A percentile compares a stretch with the other conserved stretches of the same genome.
Conservation (phyloP, 306 rosid genomes). For the Inga oerstediana region DNA sequence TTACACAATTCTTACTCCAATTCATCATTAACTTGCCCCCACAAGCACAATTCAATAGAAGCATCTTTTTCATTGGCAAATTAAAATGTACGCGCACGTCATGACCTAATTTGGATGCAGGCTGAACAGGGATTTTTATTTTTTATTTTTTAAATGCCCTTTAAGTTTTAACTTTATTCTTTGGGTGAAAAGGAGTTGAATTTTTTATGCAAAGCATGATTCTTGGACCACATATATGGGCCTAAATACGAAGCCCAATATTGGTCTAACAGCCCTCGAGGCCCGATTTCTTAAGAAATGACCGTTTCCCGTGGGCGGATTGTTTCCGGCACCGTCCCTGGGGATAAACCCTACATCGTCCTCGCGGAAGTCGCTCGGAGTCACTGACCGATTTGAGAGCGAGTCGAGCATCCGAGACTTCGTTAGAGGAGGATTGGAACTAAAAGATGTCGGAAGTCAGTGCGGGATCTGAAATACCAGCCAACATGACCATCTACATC, state of each 20-base stretch:
- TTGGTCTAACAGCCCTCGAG: background rate
- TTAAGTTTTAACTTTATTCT: too few species aligned
- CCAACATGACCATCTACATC: conserved; percentile 87
- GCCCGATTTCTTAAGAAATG: conserved; percentile 12
- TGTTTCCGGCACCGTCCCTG: conserved; percentile 29
- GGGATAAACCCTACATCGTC: background rate
- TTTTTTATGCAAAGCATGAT: too few species aligned
- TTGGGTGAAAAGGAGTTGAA: too few species aligned
- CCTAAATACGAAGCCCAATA: background rate
- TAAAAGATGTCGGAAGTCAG: conserved; percentile 66
- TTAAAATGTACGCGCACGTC: background rate
- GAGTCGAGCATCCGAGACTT: background rate
- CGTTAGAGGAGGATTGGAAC: background rate
- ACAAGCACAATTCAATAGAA: background rate
- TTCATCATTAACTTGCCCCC: background rate
- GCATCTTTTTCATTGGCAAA: background rate
- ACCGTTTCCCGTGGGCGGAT: background rate
- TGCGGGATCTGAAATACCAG: conserved; percentile 49
- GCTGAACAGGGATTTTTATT: background rate
- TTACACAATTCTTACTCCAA: background rate
- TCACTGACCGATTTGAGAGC: background rate
- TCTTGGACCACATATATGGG: too few species aligned
- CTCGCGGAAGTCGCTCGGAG: background rate
- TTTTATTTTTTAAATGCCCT: too few species aligned
- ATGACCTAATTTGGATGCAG: background rate